phyloP scores from a whole-genome alignment of 352 stramenopile genomes.

The Phytophthora kernoviae region DNA sequence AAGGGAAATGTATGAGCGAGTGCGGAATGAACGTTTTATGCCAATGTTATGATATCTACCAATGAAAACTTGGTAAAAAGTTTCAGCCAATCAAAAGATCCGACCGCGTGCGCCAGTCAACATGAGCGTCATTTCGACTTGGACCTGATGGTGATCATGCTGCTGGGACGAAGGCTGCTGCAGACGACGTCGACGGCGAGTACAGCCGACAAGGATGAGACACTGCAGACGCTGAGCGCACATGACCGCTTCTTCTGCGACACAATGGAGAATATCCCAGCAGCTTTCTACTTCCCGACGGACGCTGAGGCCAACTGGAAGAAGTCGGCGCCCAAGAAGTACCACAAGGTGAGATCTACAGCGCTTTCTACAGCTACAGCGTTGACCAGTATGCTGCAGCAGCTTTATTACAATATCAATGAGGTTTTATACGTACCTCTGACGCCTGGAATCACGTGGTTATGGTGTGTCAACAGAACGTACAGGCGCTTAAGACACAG shows the following conservation, averaged over 20 bases:
- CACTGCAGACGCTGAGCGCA: constrained; percentile 22
- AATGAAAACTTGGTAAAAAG: background rate
- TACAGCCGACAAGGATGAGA: constrained; percentile 14
- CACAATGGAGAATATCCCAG: constrained; percentile 76
- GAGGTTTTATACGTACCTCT: too few species aligned
- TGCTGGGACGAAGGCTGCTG: constrained; percentile 63
- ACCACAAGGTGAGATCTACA: constrained; percentile 60
- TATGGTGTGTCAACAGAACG: constrained; percentile 37
- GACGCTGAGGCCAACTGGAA: constrained; percentile 80
- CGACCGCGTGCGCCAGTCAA: constrained; percentile 34
- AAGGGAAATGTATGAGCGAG: constrained; percentile 8
- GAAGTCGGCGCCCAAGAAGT: constrained; percentile 75
- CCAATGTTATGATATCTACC: constrained; percentile 8
- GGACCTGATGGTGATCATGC: constrained; percentile 34
- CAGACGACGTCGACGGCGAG: constrained; percentile 26
- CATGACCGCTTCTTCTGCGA: constrained; percentile 80
- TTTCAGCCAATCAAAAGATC: constrained; percentile 25
- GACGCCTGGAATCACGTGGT: too few species aligned
- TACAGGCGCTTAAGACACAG: constrained; percentile 58
- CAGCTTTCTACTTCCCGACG: constrained; percentile 79
- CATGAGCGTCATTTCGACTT: constrained; percentile 11
- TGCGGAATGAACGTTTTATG: constrained; percentile 18
- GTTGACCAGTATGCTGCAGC: too few species aligned
- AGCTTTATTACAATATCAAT: too few species aligned
- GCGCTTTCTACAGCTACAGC: too few species aligned